A percentile compares a stretch with the other conserved stretches of the same genome.
Conservation (phyloP, 1,139 yeast species). For the Geotrichum europaeum region DNA sequence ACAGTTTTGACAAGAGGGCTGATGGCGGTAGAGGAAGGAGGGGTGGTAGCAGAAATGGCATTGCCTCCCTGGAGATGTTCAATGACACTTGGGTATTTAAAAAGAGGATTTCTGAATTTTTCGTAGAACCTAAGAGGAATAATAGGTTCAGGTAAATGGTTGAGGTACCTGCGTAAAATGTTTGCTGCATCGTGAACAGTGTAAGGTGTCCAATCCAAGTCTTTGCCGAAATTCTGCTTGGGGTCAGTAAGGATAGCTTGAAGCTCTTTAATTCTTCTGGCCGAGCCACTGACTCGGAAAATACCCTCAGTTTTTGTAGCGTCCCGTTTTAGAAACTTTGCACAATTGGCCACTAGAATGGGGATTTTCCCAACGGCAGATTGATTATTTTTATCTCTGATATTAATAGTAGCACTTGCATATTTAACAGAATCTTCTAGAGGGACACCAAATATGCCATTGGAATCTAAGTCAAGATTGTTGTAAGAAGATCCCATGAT, state of each 20-base stretch:
- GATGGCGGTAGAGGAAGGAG: slow-evolving; percentile 15
- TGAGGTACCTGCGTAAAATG: slow-evolving; percentile 73
- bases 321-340: slow-evolving; percentile 71
- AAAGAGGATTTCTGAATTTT: slow-evolving; percentile 70
- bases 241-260: slow-evolving; percentile 80
- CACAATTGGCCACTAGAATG: slow-evolving; percentile 92
- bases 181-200: slow-evolving; percentile 99
- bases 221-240: slow-evolving; percentile 75
- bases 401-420: slow-evolving; percentile 71
- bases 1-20: slow-evolving; percentile 11
- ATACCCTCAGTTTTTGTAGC: slow-evolving; percentile 72
- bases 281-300: slow-evolving; percentile 88
- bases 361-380: slow-evolving; percentile 73
- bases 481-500: slow-evolving; percentile 27
- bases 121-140: slow-evolving; percentile 77
- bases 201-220: slow-evolving; percentile 84
- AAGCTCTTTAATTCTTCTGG: slow-evolving; percentile 78
- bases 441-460: slow-evolving; percentile 79
- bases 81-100: slow-evolving; percentile 52
- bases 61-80: slow-evolving; percentile 46
- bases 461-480: slow-evolving; percentile 30
- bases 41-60: slow-evolving; percentile 20
- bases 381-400: slow-evolving; percentile 45
- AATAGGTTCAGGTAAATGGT: slow-evolving; percentile 87
- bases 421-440: slow-evolving; percentile 61